Percentiles rank a stretch among this genome's conserved stretches.
phyloP scores from a whole-genome alignment of 2,329 filamentous ascomycete genomes.

The Hypoxylon sp. region DNA sequence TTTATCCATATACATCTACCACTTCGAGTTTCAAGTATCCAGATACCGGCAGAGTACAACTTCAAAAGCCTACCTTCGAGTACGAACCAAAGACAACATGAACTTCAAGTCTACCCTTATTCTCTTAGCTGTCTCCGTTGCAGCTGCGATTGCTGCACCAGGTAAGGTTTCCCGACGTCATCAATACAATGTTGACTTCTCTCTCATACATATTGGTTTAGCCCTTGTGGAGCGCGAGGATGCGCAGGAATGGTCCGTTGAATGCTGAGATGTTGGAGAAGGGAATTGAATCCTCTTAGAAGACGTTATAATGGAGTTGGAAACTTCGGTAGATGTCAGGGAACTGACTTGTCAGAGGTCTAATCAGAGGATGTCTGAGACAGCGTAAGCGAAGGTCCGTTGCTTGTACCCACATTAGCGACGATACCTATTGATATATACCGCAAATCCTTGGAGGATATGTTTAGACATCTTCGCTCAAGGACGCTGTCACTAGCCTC shows the following conservation, averaged over 20 bases:
- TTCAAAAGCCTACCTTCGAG: background rate
- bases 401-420: no score
- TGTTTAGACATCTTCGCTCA: no score
- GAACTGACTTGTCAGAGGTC: no score
- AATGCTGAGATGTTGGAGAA: constrained; percentile 21
- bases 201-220: constrained; percentile 2
- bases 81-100: constrained; percentile 13
- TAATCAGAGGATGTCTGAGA: no score
- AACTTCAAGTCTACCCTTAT: constrained; percentile 16
- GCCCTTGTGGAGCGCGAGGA: constrained; percentile 20
- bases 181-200: background rate
- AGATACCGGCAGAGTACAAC: background rate
- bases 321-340: background rate
- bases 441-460: no score
- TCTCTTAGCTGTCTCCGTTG: constrained; percentile 14
- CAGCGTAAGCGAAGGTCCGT: no score
- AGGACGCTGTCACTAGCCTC: no score
- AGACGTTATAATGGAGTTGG: background rate
- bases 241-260: constrained; percentile 18
- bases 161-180: background rate
- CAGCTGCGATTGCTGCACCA: constrained; percentile 16
- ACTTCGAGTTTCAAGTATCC: background rate
- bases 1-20: background rate
- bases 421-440: no score
- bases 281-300: background rate